Conservation (phyloP, 768 basidiomycete genomes). For the Chalciporus chontae region DNA sequence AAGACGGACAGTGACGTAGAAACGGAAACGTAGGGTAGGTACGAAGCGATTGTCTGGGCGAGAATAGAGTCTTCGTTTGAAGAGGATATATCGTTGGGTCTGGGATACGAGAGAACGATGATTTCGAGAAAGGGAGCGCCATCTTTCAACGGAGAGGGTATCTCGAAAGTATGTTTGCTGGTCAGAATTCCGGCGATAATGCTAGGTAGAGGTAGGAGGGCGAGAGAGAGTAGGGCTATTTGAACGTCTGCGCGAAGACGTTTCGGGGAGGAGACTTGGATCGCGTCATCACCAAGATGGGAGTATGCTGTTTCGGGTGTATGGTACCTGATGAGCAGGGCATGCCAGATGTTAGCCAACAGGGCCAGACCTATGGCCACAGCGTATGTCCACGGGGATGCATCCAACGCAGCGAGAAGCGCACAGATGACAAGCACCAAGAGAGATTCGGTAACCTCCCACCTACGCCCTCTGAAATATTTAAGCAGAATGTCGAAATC, state of each 20-base stretch:
- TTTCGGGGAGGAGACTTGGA: neutral
- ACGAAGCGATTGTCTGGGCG: slow-evolving; percentile 36
- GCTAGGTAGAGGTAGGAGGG: slow-evolving; percentile 6
- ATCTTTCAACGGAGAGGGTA: slow-evolving; percentile 17
- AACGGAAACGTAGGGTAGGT: slow-evolving; percentile 31
- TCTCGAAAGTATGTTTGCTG: neutral
- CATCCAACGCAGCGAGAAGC: slow-evolving; percentile 28
- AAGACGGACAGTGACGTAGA: slow-evolving; percentile 36
- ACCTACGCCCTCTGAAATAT: slow-evolving; percentile 8
- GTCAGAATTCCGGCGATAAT: slow-evolving; percentile 3
- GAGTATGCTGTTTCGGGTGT: neutral
- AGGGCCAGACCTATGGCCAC: slow-evolving; percentile 26
- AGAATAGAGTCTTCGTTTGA: slow-evolving; percentile 26
- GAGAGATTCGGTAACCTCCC: slow-evolving; percentile 16
- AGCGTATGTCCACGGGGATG: slow-evolving; percentile 40
- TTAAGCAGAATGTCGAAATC: neutral
- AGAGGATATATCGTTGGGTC: slow-evolving; percentile 30
- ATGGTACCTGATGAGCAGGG: neutral
- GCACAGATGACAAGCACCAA: slow-evolving; percentile 6
- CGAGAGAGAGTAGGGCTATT: slow-evolving; percentile 19
- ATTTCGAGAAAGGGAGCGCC: slow-evolving; percentile 36
- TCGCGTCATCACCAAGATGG: slow-evolving; percentile 1
- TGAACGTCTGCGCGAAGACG: slow-evolving; percentile 14
- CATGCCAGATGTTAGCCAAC: slow-evolving; percentile 15
- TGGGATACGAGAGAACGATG: slow-evolving; percentile 39